phyloP scores from a whole-genome alignment of 345 rosid species.

The Pugionium dolabratum region DNA sequence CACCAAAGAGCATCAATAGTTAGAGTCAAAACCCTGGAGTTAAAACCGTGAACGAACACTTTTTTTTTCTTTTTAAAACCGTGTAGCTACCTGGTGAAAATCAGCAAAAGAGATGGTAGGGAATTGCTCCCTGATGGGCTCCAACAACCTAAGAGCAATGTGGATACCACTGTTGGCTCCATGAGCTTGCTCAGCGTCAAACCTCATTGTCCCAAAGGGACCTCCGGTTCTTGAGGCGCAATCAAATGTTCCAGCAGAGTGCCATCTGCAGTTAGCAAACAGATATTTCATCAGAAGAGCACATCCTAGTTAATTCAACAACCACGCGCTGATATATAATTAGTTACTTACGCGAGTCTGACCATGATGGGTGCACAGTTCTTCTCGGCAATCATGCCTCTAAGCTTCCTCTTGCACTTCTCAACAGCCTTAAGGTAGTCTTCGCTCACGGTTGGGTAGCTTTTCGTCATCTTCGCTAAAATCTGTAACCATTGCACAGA shows the following conservation, averaged over 20 bases:
- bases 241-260: constrained; percentile 94
- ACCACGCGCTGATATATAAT: background rate
- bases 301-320: background rate
- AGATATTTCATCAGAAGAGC: constrained; percentile 5
- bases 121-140: constrained; percentile 84
- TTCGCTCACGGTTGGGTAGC: constrained; percentile 76
- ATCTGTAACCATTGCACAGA: background rate
- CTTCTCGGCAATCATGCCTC: constrained; percentile 87
- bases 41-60: background rate
- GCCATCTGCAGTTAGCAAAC: constrained; percentile 62
- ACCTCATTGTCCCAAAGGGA: constrained; percentile 88
- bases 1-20: background rate
- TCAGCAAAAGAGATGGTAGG: constrained; percentile 69
- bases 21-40: background rate
- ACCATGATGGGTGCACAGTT: constrained; percentile 95
- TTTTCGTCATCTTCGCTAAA: constrained; percentile 64
- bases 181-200: constrained; percentile 67
- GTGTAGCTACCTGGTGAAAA: constrained; percentile 65
- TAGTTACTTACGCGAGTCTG: constrained; percentile 68
- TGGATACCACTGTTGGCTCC: constrained; percentile 86
- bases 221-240: constrained; percentile 84
- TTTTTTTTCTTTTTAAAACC: background rate
- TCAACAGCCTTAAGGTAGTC: constrained; percentile 78
- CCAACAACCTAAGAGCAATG: constrained; percentile 77
- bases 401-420: constrained; percentile 81